A percentile compares a stretch with the other conserved stretches of the same genome.
Evolutionary conservation across 2,329 filamentous ascomycete genomes (phyloP).

Genomic region (Alternaria alternata): DNA sequence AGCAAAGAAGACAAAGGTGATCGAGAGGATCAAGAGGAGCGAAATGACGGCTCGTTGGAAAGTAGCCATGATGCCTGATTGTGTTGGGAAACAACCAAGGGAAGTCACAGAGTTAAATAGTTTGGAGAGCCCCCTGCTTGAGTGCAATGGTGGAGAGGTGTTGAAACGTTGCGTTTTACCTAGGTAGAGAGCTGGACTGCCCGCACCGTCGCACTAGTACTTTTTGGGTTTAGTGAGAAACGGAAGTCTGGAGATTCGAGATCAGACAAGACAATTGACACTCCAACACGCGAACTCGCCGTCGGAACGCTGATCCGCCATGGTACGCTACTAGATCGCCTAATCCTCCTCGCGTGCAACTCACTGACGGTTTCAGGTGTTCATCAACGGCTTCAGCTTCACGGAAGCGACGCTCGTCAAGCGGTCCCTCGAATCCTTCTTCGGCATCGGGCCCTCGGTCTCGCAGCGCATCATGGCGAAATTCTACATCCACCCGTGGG

Average conservation of each 20-base stretch:
- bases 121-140: conserved; percentile 24
- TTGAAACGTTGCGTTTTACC: conserved; percentile 47
- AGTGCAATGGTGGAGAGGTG: conserved; percentile 21
- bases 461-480: conserved; percentile 82
- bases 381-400: conserved; percentile 89
- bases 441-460: conserved; percentile 47
- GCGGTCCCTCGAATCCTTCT: conserved; percentile 70
- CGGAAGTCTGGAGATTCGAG: conserved; percentile 17
- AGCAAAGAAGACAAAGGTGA: conserved; percentile 55
- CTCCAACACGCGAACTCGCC: conserved; percentile 28
- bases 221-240: conserved; percentile 12
- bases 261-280: conserved; percentile 14
- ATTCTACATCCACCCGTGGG: conserved; percentile 84
- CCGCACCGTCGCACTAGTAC: conserved; percentile 25
- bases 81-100: conserved; percentile 25
- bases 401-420: conserved; percentile 82
- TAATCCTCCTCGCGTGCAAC: conserved; percentile 19
- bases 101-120: conserved; percentile 36
- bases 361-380: conserved; percentile 64
- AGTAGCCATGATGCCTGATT: conserved; percentile 71
- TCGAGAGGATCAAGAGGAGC: conserved; percentile 77
- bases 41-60: conserved; percentile 75
- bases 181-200: conserved; percentile 12
- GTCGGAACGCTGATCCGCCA: conserved; percentile 27
- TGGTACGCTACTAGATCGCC: conserved; percentile 30